Evolutionary conservation across 257 asterid genomes (phyloP).

Genomic region (Solanum paucissectum): DNA sequence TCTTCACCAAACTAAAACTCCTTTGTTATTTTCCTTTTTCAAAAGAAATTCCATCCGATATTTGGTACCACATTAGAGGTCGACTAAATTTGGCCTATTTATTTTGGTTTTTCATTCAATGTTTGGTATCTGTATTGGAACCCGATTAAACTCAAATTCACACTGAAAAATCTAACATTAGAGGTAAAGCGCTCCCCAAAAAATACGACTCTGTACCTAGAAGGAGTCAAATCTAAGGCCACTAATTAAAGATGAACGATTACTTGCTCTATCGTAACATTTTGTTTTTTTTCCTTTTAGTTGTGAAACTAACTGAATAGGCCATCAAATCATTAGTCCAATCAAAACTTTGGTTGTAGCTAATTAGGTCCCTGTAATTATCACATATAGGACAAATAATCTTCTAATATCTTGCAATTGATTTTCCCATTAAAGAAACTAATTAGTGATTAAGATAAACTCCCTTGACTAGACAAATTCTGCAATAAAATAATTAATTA

Average conservation of each 20-base stretch:
- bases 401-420: constrained; percentile 4
- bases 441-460: constrained; percentile 21
- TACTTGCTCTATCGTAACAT: rapidly evolving
- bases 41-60: neutral
- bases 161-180: rapidly evolving
- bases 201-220: rapidly evolving
- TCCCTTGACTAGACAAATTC: constrained; percentile 24
- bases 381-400: constrained; percentile 3
- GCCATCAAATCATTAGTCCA: constrained; percentile 22
- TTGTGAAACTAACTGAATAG: neutral
- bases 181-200: rapidly evolving
- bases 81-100: too few species aligned
- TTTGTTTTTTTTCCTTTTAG: neutral
- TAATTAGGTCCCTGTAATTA: neutral
- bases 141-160: rapidly evolving
- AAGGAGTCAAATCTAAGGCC: rapidly evolving
- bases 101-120: too few species aligned
- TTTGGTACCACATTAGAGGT: rapidly evolving
- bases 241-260: rapidly evolving
- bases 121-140: rapidly evolving
- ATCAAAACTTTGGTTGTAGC: constrained; percentile 6
- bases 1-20: neutral
- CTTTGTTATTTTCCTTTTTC: neutral
- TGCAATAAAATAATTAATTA: constrained; percentile 20
- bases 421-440: constrained; percentile 19